These are phyloP conservation scores for Trametes versicolor DNA, from an alignment of 1,284 basidiomycete genomes.

Conservation along the genomic window DNA sequence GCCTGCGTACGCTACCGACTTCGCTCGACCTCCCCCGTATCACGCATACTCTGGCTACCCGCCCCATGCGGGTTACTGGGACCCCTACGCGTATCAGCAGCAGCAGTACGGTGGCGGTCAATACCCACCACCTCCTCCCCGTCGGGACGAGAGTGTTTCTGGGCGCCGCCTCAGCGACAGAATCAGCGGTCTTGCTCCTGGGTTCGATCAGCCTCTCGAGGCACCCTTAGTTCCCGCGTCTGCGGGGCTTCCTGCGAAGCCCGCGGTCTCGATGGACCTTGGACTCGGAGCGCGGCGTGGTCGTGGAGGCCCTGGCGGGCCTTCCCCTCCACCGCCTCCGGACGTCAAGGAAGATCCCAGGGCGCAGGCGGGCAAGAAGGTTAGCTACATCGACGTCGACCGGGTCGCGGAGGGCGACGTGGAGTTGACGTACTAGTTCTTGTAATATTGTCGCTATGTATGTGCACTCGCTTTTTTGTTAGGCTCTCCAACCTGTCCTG, in stretches of 20 bases:
- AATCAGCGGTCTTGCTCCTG: slow-evolving; percentile 74
- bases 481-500: slow-evolving; percentile 15
- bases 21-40: slow-evolving; percentile 52
- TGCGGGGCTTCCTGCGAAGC: slow-evolving; percentile 82
- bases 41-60: slow-evolving; percentile 40
- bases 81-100: slow-evolving; percentile 58
- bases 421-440: slow-evolving; percentile 74
- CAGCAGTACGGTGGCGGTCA: slow-evolving; percentile 47
- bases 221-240: slow-evolving; percentile 61
- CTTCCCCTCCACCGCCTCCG: slow-evolving; percentile 79
- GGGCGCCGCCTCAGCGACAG: slow-evolving; percentile 77
- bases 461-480: slow-evolving; percentile 26
- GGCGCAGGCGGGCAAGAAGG: slow-evolving; percentile 81
- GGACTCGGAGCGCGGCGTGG: slow-evolving; percentile 52
- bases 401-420: slow-evolving; percentile 88
- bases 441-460: slow-evolving; percentile 38
- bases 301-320: slow-evolving; percentile 53
- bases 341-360: slow-evolving; percentile 89
- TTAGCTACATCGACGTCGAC: slow-evolving; percentile 91
- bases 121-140: slow-evolving; percentile 48
- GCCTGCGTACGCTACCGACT: slow-evolving; percentile 59
- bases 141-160: slow-evolving; percentile 65
- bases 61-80: slow-evolving; percentile 55
- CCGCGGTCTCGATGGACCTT: slow-evolving; percentile 68
- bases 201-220: slow-evolving; percentile 56